phyloP scores from a whole-genome alignment of 441 rosid species.

The Syzygium syzygioides region DNA sequence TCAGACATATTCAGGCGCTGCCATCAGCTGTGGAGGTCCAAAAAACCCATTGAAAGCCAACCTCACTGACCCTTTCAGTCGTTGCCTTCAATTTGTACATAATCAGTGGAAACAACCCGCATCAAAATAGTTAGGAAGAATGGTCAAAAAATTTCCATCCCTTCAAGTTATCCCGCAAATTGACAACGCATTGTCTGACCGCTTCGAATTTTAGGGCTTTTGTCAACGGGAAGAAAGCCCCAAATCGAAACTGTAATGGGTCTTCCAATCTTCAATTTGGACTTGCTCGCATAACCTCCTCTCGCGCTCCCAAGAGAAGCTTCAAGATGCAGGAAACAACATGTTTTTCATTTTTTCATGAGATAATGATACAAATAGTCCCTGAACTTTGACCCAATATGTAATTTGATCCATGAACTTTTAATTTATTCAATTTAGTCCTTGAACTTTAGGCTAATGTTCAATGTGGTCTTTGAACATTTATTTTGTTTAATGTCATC shows the following conservation, averaged over 20 bases:
- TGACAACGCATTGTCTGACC: neutral
- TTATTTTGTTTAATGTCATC: no score
- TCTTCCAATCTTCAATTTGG: neutral
- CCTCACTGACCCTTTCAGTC: no score
- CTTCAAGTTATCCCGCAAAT: neutral
- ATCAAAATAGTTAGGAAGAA: neutral
- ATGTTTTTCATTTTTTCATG: no score
- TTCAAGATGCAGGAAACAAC: neutral
- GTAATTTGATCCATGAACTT: no score
- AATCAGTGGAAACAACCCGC: fast-evolving
- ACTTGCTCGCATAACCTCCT: neutral
- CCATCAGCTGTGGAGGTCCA: neutral
- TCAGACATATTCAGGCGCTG: fast-evolving
- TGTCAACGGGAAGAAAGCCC: neutral
- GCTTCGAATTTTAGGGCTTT: neutral
- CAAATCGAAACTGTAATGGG: neutral
- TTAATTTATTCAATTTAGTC: no score
- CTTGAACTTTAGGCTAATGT: no score
- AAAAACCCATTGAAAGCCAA: no score
- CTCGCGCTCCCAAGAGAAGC: neutral
- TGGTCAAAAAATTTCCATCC: neutral
- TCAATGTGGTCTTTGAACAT: no score
- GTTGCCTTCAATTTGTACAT: neutral
- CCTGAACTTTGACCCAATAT: no score
- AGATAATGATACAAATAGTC: no score